Evolutionary conservation across 2,329 filamentous ascomycete genomes (phyloP).

Genomic region (Talaromyces verruculosus): DNA sequence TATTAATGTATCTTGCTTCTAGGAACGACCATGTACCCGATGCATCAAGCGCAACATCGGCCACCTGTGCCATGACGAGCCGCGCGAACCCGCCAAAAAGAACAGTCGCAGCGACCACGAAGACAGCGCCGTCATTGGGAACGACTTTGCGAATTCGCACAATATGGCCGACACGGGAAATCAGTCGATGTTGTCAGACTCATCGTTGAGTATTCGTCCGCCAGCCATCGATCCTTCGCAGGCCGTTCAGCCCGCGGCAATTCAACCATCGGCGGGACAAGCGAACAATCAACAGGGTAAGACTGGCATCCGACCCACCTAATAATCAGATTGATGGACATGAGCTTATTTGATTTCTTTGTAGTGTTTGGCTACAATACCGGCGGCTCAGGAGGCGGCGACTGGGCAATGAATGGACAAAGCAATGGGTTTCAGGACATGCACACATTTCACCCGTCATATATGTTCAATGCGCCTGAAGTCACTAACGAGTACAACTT

Average conservation of each 20-base stretch:
- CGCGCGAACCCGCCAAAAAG: constrained; percentile 83
- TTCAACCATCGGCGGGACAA: constrained; percentile 66
- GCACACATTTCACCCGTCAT: constrained; percentile 89
- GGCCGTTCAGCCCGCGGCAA: constrained; percentile 65
- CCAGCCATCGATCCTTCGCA: constrained; percentile 51
- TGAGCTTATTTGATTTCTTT: constrained; percentile 4
- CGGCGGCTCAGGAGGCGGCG: constrained; percentile 59
- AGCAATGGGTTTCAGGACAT: constrained; percentile 84
- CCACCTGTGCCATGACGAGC: constrained; percentile 97
- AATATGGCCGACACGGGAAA: constrained; percentile 53
- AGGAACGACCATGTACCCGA: constrained; percentile 94
- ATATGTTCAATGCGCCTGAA: constrained; percentile 92
- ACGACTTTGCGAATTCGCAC: constrained; percentile 50
- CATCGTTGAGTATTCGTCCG: constrained; percentile 53
- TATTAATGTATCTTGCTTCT: constrained; percentile 21
- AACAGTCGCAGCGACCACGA: constrained; percentile 64
- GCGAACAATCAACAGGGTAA: constrained; percentile 23
- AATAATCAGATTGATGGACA: background rate
- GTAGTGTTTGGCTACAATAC: constrained; percentile 68
- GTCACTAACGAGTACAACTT: constrained; percentile 96
- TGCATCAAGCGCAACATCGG: constrained; percentile 99
- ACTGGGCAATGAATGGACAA: constrained; percentile 70
- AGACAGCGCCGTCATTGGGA: constrained; percentile 53
- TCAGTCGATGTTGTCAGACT: constrained; percentile 44
- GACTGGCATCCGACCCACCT: background rate